phyloP scores from a whole-genome alignment of 2,329 filamentous ascomycete genomes.

The Coniochaeta prunicola region DNA sequence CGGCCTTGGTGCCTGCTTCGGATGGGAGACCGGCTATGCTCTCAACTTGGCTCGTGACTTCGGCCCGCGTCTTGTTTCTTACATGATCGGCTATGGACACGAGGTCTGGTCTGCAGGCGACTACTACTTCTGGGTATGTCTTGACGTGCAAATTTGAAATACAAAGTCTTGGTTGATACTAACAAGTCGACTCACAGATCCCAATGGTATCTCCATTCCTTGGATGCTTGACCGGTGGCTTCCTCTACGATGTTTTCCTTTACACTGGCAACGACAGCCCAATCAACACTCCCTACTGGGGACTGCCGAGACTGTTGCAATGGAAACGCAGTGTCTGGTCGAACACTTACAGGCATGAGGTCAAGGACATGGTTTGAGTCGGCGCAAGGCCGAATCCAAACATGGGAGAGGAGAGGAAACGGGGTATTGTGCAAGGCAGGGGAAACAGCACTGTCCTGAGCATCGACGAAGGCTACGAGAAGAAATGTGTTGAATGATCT shows the following conservation, averaged over 20 bases:
- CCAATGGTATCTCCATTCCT: conserved; percentile 66
- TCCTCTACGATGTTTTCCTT: conserved; percentile 60
- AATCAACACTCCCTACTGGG: conserved; percentile 60
- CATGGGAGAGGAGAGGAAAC: not conserved
- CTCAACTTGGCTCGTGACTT: conserved; percentile 70
- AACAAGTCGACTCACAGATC: conserved; percentile 35
- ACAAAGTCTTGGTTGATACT: conserved; percentile 4
- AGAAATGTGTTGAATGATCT: not conserved
- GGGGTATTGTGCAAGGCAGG: not conserved
- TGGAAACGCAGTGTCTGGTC: conserved; percentile 26
- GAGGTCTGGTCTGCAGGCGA: conserved; percentile 60
- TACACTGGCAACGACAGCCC: conserved; percentile 61
- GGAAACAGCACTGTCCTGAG: not conserved
- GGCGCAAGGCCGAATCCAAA: not conserved
- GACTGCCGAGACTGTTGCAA: conserved; percentile 44
- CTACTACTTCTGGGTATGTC: conserved; percentile 65
- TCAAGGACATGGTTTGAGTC: conserved; percentile 18
- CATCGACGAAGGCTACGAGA: not conserved
- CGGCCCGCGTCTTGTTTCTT: conserved; percentile 4
- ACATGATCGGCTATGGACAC: conserved; percentile 51
- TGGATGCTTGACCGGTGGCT: conserved; percentile 56
- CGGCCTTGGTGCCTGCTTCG: conserved; percentile 65
- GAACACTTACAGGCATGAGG: conserved; percentile 22
- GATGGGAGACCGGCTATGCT: conserved; percentile 71
- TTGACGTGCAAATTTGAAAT: not conserved